Evolutionary conservation across 495 filamentous ascomycete species (phyloP).

Genomic region (Penicillium paxilli): DNA sequence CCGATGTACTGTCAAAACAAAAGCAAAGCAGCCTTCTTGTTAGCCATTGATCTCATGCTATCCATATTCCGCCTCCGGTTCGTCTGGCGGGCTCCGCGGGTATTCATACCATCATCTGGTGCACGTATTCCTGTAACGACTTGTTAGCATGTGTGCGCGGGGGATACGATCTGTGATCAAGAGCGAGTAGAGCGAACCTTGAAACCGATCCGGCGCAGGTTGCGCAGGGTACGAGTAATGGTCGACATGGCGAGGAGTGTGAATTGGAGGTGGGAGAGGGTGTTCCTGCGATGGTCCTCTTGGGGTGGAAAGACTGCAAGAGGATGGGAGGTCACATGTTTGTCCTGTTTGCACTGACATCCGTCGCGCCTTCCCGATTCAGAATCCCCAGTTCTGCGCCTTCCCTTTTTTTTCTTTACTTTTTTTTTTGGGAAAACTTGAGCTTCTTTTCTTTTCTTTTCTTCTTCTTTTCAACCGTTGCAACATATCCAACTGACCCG

Average conservation of each 20-base stretch:
- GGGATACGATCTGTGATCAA: too few relatives aligned
- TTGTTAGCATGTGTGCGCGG: conserved; percentile 28
- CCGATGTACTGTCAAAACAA: conserved; percentile 63
- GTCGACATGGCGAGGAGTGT: conserved; percentile 76
- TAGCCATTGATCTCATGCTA: conserved; percentile 17
- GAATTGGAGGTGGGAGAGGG: conserved; percentile 21
- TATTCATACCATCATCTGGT: conserved; percentile 83
- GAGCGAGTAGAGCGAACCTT: conserved; percentile 56
- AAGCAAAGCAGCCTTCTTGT: conserved; percentile 12
- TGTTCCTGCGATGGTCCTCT: conserved; percentile 6
- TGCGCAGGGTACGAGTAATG: conserved; percentile 78
- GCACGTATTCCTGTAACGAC: conserved; percentile 69
- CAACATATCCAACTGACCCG: too few relatives aligned
- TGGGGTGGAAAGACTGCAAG: too few relatives aligned
- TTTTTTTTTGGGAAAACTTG: too few relatives aligned
- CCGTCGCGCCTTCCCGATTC: conserved; percentile 21
- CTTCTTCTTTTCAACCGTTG: too few relatives aligned
- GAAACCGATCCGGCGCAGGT: conserved; percentile 81
- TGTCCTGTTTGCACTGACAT: conserved; percentile 39
- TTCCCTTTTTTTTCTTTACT: too few relatives aligned
- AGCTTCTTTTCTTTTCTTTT: too few relatives aligned
- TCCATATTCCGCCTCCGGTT: too few relatives aligned
- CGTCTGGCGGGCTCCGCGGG: conserved; percentile 10
- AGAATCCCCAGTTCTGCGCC: too few relatives aligned
- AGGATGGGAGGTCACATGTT: too few relatives aligned